Base-by-base conservation (phyloP, 2,329 filamentous ascomycete genomes). In the Botryosphaeria agaves region DNA sequence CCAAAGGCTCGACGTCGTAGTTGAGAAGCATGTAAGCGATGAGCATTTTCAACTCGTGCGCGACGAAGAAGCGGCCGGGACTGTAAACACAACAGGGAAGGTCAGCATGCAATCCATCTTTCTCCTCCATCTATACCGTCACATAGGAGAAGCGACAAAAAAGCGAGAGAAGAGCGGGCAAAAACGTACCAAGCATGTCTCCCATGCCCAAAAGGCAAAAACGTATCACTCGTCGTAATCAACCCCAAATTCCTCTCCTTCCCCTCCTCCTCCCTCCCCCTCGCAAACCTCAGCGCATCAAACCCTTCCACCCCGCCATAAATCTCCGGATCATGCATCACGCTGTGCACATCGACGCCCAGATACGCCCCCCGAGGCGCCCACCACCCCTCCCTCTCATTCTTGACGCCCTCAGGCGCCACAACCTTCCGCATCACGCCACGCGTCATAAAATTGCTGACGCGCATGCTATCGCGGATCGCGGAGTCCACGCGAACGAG, bases 141-240 rank as follows among this genome's bases (percentile, higher is more conserved):
- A 55, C 49, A 4, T 55, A 44, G 0, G 59, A 50, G 1, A 54
- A 44, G 5, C 69, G 41, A 34, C 69, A 63, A 7, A 67, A n/a
- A n/a, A n/a, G n/a, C n/a, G n/a, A 26, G 73, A 50, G 0, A 66
- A 63, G 20, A 73, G 48, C 4, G 72, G 45, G 9, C 63, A 55
- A 36, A 62, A 4, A 24, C 34, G 31, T 14, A 36, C 32, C 45
- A 51, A n/a, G 43, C 41, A 37, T 48, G 46, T 24, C 38, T 38
- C 2, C 46, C 46, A 30, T 46, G 42, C 3, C 45, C 46, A 28
- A 47, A 51, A 3, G 43, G 25, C 20, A 51, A 23, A 27, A 48
- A 47, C 14, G 40, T 39, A 17, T 48, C 42, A 11, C 40, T 34
- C 1, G 46, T 45, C 12, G 37, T 43, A 57, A 2, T 64, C 62